Base-by-base conservation (phyloP, 1,139 yeast species). In the Zygosaccharomyces sapae region DNA sequence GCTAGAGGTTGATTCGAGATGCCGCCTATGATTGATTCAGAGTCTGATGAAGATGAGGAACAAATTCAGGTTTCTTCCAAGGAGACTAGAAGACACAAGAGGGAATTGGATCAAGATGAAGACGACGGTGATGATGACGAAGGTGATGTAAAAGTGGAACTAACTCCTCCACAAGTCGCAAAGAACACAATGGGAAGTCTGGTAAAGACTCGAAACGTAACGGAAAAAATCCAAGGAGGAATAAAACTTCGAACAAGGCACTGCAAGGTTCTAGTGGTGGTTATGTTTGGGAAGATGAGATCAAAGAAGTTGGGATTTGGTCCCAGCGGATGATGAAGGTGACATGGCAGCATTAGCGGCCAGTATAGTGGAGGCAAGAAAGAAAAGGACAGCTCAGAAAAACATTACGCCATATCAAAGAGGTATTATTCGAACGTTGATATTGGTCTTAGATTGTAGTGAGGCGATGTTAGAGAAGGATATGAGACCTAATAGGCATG, bases 251-350 rank as follows among this genome's bases (percentile, higher is more conserved):
- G 13, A 61, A 61, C 43, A 51, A 58, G 45, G 56, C 55, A 30
- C 45, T 59, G 34, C 58, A 54, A 46, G 66, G 66, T 51, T 56
- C 76, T n/a, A 77, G 71, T 58, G 94, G 90, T 33, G 95, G 92
- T 2, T 92, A 92, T 65, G 77, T 97, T 0, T 92, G 98, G 98
- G 98, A 92, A 72, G 98, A 90, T 65, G 94, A 88, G 63, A 87
- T 87, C 64, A 92, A 60, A 74, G 97, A 56, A 82, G 95, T 51
- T 92, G 98, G 98, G 98, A 92, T 72, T 81, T 90, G 29, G 97
- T 92, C 6, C 88, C 88, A 62, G 64, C 63, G 5, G 96, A 88
- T 61, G 92, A 81, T 43, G 85, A 82, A 27, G 88, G 95, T 5
- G 81, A 90, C 45, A 71, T 92, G 54, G 96, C 90, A 40, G 81